These are phyloP conservation scores for Oryza glaberrima DNA, from an alignment of 176 grass and related monocot genomes.

Conservation along the genomic window DNA sequence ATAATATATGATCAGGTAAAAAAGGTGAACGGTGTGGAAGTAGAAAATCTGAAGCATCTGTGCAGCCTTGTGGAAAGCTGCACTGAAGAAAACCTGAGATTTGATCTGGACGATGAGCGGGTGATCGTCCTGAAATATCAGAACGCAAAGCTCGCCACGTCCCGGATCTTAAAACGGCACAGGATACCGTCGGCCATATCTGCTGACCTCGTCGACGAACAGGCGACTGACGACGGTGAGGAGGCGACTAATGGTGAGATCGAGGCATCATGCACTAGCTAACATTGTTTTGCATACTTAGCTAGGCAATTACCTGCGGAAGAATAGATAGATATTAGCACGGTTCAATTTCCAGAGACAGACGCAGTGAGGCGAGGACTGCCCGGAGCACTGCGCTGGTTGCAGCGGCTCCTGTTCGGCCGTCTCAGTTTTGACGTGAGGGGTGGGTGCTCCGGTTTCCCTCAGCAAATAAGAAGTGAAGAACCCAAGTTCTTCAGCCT, in stretches of 20 bases:
- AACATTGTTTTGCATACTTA: constrained; percentile 27
- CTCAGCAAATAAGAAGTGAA: constrained; percentile 31
- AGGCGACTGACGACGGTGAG: constrained; percentile 41
- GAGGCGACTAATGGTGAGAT: constrained; percentile 44
- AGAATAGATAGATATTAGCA: constrained; percentile 12
- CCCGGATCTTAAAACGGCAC: constrained; percentile 79
- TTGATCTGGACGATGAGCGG: constrained; percentile 92
- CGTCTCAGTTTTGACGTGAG: constrained; percentile 33
- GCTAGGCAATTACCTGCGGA: not conserved
- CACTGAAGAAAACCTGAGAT: constrained; percentile 76
- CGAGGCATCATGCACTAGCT: constrained; percentile 47
- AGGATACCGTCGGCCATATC: constrained; percentile 86
- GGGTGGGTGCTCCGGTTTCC: not conserved
- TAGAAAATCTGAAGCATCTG: constrained; percentile 90
- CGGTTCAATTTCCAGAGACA: constrained; percentile 1
- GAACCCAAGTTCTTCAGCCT: constrained; percentile 24
- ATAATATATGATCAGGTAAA: constrained; percentile 59
- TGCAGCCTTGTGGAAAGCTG: constrained; percentile 72
- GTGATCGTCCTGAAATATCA: constrained; percentile 79
- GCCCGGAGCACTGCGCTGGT: not conserved
- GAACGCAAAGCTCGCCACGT: constrained; percentile 72
- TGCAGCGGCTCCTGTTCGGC: not conserved
- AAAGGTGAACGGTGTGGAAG: constrained; percentile 82
- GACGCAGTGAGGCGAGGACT: not conserved
- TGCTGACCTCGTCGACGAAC: constrained; percentile 68